These are phyloP conservation scores for Ophiostoma quercus DNA, from an alignment of 2,329 filamentous ascomycete genomes.

Conservation along the genomic window DNA sequence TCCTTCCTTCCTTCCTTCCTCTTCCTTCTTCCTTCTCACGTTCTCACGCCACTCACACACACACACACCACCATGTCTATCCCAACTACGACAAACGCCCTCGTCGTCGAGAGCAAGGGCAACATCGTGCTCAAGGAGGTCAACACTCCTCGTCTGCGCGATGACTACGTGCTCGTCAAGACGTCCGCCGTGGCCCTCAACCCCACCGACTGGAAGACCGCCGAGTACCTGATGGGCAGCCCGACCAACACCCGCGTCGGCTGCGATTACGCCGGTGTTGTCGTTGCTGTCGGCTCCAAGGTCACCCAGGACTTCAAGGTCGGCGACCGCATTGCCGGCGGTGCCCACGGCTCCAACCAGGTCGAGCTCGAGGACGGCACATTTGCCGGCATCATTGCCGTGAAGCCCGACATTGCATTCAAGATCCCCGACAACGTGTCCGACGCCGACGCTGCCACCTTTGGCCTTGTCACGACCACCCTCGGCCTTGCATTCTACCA, in stretches of 20 bases:
- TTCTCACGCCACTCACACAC: not conserved
- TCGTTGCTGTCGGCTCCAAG: slow-evolving; percentile 42
- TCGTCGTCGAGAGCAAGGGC: slow-evolving; percentile 29
- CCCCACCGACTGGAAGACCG: slow-evolving; percentile 33
- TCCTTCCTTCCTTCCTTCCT: not conserved
- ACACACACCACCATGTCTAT: slow-evolving; percentile 19
- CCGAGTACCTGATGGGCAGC: slow-evolving; percentile 21
- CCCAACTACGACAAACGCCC: slow-evolving; percentile 28
- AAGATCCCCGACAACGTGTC: slow-evolving; percentile 43
- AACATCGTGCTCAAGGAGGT: slow-evolving; percentile 23
- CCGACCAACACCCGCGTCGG: slow-evolving; percentile 27
- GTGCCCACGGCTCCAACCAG: slow-evolving; percentile 37
- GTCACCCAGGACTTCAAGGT: slow-evolving; percentile 41
- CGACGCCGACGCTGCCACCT: slow-evolving; percentile 43
- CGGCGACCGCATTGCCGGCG: slow-evolving; percentile 45
- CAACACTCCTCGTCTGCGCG: slow-evolving; percentile 29
- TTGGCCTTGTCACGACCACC: slow-evolving; percentile 40
- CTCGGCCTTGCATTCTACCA: slow-evolving; percentile 46
- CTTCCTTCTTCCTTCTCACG: not conserved
- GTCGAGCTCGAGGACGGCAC: slow-evolving; percentile 40
- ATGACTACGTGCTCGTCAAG: slow-evolving; percentile 31
- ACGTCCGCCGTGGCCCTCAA: slow-evolving; percentile 32
- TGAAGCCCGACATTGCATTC: slow-evolving; percentile 39
- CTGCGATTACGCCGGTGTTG: slow-evolving; percentile 45
- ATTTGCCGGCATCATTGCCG: slow-evolving; percentile 39